Percentiles rank a stretch among this genome's conserved stretches.
Evolutionary conservation across 2,329 filamentous ascomycete genomes (phyloP).

Genomic region (Venturia effusa): DNA sequence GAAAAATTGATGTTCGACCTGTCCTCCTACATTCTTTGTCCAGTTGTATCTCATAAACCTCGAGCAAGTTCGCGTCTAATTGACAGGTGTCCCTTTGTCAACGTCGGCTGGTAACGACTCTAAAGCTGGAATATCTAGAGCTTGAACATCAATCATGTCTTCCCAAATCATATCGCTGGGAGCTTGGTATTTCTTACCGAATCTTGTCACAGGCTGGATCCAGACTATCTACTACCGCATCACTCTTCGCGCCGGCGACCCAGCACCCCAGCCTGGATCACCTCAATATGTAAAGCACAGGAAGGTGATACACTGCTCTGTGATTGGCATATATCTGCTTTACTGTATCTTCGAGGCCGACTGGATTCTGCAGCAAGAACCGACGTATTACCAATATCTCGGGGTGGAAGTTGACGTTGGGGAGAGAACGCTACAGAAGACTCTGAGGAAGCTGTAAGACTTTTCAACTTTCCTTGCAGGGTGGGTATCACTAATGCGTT

Average conservation of each 20-base stretch:
- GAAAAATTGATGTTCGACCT: neutral
- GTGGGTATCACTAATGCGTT: neutral
- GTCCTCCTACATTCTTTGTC: neutral
- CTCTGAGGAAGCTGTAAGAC: conserved; percentile 60
- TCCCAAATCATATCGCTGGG: conserved; percentile 38
- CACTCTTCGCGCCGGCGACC: conserved; percentile 80
- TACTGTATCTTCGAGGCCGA: conserved; percentile 93
- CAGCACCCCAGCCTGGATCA: conserved; percentile 59
- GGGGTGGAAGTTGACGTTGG: conserved; percentile 56
- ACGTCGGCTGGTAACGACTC: neutral
- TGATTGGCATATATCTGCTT: conserved; percentile 72
- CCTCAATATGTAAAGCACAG: conserved; percentile 62
- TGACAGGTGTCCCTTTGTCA: neutral
- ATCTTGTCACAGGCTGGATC: conserved; percentile 61
- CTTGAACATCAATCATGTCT: neutral
- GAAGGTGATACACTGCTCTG: conserved; percentile 69
- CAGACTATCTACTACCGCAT: conserved; percentile 80
- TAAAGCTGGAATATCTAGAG: too few species aligned
- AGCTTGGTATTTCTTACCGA: conserved; percentile 53
- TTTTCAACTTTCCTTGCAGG: neutral
- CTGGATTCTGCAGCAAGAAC: conserved; percentile 58
- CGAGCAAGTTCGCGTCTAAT: neutral
- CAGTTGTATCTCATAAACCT: neutral
- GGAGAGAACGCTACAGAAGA: conserved; percentile 70
- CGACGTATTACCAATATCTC: conserved; percentile 72